Conservation (phyloP, 371 early-diverging fungal species). For the Haplosporangium sp. region DNA sequence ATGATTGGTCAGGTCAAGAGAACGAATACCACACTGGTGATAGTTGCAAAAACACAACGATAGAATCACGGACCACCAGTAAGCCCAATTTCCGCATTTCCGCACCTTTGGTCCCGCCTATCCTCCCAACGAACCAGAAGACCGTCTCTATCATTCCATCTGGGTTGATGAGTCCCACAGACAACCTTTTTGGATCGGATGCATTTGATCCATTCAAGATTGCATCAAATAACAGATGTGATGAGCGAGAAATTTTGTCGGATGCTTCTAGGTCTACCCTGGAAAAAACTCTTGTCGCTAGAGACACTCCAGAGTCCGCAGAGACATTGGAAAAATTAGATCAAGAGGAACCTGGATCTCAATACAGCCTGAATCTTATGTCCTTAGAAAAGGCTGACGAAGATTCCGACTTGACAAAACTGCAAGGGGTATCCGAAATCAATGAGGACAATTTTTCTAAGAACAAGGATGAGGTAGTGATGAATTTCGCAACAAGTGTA, state of each 20-base stretch:
- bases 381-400: not conserved
- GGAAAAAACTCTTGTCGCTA: not conserved
- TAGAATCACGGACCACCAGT: not conserved
- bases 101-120: constrained; percentile 22
- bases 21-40: not conserved
- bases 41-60: not conserved
- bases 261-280: constrained; percentile 14
- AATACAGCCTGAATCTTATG: not conserved
- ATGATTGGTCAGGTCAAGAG: constrained; percentile 21
- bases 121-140: constrained; percentile 23
- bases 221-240: not conserved
- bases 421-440: not conserved
- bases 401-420: not conserved
- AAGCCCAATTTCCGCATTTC: constrained; percentile 27
- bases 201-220: constrained; percentile 19
- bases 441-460: not conserved
- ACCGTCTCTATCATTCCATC: constrained; percentile 15
- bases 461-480: not conserved
- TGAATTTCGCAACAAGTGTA: constrained; percentile 18
- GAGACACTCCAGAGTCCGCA: not conserved
- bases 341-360: not conserved
- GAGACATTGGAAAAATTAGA: not conserved
- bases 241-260: not conserved
- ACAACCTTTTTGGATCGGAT: constrained; percentile 23
- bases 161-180: constrained; percentile 26